phyloP scores from a whole-genome alignment of 1,139 yeast genomes.

The Nakaseomyces delphensis region DNA sequence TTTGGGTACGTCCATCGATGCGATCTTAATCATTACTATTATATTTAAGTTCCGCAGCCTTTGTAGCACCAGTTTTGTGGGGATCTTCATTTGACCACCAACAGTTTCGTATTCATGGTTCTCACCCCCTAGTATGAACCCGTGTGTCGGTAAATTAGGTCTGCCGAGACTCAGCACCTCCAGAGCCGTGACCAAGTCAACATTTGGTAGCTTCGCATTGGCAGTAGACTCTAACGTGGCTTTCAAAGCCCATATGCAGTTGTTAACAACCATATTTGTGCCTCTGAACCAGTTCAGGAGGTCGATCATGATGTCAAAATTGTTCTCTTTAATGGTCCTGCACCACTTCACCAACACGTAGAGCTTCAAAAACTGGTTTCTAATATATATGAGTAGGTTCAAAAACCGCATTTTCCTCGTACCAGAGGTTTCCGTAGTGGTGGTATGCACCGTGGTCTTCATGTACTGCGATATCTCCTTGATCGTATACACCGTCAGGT shows the following conservation, averaged over 20 bases:
- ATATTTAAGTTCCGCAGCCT: conserved; percentile 66
- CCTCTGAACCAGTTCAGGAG: conserved; percentile 80
- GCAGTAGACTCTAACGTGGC: conserved; percentile 57
- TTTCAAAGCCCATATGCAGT: conserved; percentile 53
- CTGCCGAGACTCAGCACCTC: conserved; percentile 74
- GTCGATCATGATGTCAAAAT: conserved; percentile 69
- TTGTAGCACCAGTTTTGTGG: conserved; percentile 49
- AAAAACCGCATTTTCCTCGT: conserved; percentile 59
- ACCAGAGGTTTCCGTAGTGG: conserved; percentile 38
- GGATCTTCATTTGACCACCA: conserved; percentile 42
- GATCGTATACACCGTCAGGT: conserved; percentile 28
- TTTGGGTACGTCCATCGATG: conserved; percentile 56
- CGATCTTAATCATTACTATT: conserved; percentile 65
- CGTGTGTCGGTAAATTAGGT: conserved; percentile 66
- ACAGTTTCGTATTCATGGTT: conserved; percentile 11
- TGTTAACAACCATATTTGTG: conserved; percentile 60
- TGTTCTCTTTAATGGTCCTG: conserved; percentile 46
- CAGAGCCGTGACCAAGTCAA: conserved; percentile 77
- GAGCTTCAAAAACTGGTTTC: conserved; percentile 75
- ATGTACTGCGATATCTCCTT: conserved; percentile 31
- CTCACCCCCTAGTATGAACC: conserved; percentile 34
- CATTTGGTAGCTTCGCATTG: conserved; percentile 84
- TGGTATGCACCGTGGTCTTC: conserved; percentile 27
- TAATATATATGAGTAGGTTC: conserved; percentile 54
- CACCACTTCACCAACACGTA: conserved; percentile 89